Conservation (phyloP, 768 basidiomycete species). For the Mycena vitilis region DNA sequence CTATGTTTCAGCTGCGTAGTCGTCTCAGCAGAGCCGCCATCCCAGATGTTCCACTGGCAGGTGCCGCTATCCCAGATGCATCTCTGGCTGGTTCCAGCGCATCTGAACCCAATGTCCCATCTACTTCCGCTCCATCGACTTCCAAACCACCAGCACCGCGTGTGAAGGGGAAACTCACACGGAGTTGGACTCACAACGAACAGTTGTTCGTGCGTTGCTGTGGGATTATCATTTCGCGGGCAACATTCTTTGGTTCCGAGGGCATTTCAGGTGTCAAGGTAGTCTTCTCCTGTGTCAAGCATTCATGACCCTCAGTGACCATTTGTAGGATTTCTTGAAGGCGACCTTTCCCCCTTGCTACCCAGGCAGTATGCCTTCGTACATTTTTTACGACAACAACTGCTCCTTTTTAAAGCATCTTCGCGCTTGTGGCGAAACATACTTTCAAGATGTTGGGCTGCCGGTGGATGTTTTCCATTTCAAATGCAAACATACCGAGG, state of each 20-base stretch:
- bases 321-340: neutral
- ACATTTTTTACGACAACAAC: neutral
- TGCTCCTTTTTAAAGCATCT: neutral
- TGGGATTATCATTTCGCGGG: neutral
- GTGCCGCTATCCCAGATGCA: neutral
- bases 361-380: neutral
- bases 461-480: neutral
- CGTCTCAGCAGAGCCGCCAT: neutral
- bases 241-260: neutral
- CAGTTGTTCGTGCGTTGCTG: neutral
- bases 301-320: too few relatives aligned
- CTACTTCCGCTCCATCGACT: neutral
- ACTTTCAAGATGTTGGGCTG: neutral
- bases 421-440: neutral
- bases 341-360: neutral
- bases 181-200: neutral
- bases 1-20: constrained; percentile 20
- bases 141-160: too few relatives aligned
- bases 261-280: neutral
- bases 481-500: neutral
- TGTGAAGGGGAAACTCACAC: neutral
- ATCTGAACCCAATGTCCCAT: too few relatives aligned
- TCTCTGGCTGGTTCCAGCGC: neutral
- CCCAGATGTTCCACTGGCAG: neutral
- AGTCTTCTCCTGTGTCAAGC: neutral